Base-by-base conservation (phyloP, 768 basidiomycete genomes). In the Gymnopilus dilepis region DNA sequence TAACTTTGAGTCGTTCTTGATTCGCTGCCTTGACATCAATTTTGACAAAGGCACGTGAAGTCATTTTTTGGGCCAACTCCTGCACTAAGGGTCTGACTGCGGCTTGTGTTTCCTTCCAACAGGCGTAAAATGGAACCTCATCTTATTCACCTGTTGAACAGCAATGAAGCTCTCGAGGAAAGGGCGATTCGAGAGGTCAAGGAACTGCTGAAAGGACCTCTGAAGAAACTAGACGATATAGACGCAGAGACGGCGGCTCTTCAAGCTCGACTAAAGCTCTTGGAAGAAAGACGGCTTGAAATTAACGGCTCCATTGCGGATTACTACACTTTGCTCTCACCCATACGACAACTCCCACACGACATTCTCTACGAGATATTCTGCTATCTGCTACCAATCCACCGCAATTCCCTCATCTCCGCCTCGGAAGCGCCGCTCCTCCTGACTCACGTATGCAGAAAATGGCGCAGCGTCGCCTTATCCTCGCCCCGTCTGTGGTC, bases 291-390 rank as follows among this genome's bases (percentile, higher is more conserved):
- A 26, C 38, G 33, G n/a, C 8, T 11, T 1, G 28, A 8, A 42
- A n/a, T 33, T 31, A 26, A 54, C 22, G 8, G 24, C n/a, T 31
- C 41, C 9, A 9, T 47, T 11, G 33, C 31, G 12, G 19, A 12
- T 24, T 54, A 53, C 52, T 8, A 6, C n/a, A 6, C 28, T n/a
- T 37, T 60, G 13, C 28, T 54, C 17, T 41, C 59, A 6, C 59
- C 51, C 22, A 47, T 54, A 2, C 51, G 52, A 7, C 59, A 51
- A 42, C 28, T 60, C 12, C 52, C 59, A 4, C 6, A 12, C 2
- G 53, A 60, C 34, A 40, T 60, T 17, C 43, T 60, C 9, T 34
- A 45, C 15, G 52, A 47, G 19, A 55, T 60, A 2, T 60, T 60
- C 31, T 21, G 19, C 6, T 53, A 38, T 13, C 56, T 52, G 15